Conservation (phyloP, 2,329 filamentous ascomycete genomes). For the Xylariales sp. region DNA sequence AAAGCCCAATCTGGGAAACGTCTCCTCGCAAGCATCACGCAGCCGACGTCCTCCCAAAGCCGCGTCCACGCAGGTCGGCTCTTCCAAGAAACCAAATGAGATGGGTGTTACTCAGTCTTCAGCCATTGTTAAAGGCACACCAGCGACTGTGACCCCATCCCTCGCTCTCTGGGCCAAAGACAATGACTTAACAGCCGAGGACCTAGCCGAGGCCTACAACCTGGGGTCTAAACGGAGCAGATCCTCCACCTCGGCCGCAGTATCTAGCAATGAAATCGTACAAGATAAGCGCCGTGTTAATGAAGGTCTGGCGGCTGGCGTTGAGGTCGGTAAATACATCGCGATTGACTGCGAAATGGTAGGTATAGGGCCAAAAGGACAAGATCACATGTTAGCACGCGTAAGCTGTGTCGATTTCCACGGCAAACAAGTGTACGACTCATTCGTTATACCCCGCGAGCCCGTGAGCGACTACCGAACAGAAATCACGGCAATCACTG, state of each 20-base stretch:
- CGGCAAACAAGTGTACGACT: slow-evolving; percentile 92
- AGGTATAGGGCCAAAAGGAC: slow-evolving; percentile 77
- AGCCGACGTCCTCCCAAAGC: slow-evolving; percentile 28
- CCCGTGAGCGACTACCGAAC: slow-evolving; percentile 92
- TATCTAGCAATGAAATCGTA: slow-evolving; percentile 22
- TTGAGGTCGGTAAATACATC: slow-evolving; percentile 87
- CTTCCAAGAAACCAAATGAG: slow-evolving; percentile 46
- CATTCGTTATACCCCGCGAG: slow-evolving; percentile 83
- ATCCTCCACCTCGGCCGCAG: background rate
- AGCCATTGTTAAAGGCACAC: slow-evolving; percentile 54
- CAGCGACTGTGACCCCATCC: slow-evolving; percentile 61
- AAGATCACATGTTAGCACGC: slow-evolving; percentile 82
- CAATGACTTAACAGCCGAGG: slow-evolving; percentile 69
- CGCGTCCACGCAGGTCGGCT: slow-evolving; percentile 31
- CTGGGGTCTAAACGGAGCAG: slow-evolving; percentile 59
- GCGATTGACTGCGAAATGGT: slow-evolving; percentile 99
- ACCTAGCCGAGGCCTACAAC: slow-evolving; percentile 71
- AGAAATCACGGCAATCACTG: slow-evolving; percentile 81
- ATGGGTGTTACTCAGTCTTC: slow-evolving; percentile 71
- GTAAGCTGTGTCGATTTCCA: slow-evolving; percentile 95
- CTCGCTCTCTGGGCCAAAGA: slow-evolving; percentile 71
- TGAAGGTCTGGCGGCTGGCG: slow-evolving; percentile 68
- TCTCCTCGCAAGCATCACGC: slow-evolving; percentile 12
- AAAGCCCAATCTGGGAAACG: slow-evolving; percentile 14
- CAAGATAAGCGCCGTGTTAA: slow-evolving; percentile 61